Base-by-base conservation (phyloP, 2,329 filamentous ascomycete genomes). In the Neoascochyta sp. region DNA sequence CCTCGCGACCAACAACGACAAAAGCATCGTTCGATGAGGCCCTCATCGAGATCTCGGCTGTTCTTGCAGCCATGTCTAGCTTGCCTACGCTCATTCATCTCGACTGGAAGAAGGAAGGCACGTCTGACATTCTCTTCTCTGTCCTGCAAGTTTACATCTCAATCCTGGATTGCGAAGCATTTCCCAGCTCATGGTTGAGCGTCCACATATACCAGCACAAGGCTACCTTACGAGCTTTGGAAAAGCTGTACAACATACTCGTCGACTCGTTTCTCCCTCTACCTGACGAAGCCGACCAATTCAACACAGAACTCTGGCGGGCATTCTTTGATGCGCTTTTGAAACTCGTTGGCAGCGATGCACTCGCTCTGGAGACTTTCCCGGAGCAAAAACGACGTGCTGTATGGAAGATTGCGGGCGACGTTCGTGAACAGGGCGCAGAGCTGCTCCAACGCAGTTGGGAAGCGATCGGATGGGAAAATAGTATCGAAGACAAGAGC, bases 381-480 rank as follows among this genome's bases (percentile, higher is more conserved):
- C 88, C 92, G 0, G 93, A 98, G 61, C 92, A 98, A 65, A 98
- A 96, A 67, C 75, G 92, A 24, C 74, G 92, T 32, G 90, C 92
- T 1, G 90, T 96, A 1, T 98, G 93, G 92, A 98, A 96, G 67
- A 95, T 98, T 57, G 92, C 90, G 4, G 92, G 92, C 5, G 93
- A 98, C 64, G 87, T 98, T 28, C 78, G 92, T 33, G 89, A 96
- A 60, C 77, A 87, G 44, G 92, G 93, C 10, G 90, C 92, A 4
- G 85, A 90, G 28, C 71, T 98, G 7, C 69, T 98, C 18, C 79
- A 83, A 39, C 76, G 79, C 16, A 90, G 84, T 5, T 98, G 92
- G 92, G 86, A 95, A 56, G 85, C 88, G 11, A 93, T 98, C 40
- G 92, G 93, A 9, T 98, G 92, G 92, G 90, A 98, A 50, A 86